Evolutionary conservation across 2,329 filamentous ascomycete species (phyloP), one percentile per base, ranked within the genome.

Genomic region (Ascochyta clinopodiicola): DNA sequence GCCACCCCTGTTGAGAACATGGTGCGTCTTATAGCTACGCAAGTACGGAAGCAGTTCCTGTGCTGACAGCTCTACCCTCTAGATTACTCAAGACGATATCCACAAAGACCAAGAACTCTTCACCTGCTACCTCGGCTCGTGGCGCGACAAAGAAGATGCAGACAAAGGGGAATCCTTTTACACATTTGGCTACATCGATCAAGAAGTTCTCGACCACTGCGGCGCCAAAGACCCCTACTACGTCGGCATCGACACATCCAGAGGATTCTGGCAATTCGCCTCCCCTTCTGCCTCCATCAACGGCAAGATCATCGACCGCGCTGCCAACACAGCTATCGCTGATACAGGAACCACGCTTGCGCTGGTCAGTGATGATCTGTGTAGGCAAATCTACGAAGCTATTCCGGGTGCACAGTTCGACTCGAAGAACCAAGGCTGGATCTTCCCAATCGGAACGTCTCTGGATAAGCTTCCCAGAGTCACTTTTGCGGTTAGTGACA

Each of bases 311-410:
- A 73, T 87, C 25, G 44, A 74, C 1, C 79, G 82, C 9, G 69
- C 76, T 3, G 80, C 79, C 43, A 90, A 90, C 74, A 86, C 78
- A 1, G 87, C 88, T 42, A 90, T 91, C 62, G 85, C 84, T 31
- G 89, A 91, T 70, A 91, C 88, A 0, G 88, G 88, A 51, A 90
- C 88, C 27, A 88, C 88, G 0, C 81, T 91, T 44, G 84, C 84
- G 1, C 79, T 91, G 29, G 79, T 91, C 42, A 82, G 83, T 36
- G 88, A 91, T 67, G 68, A 75, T 1, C 80, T 84, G 12, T 87
- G 84, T 68, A 76, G 86, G 55, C 82, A 82, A 2, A 80, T 91
- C 59, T 91, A 91, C 72, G 78, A 77, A 45, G 77, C 82, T 29
- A 90, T 91, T 56, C 82, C 84, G 3, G 87, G 86, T 13, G 79